Base-by-base conservation (phyloP, 2,329 filamentous ascomycete genomes). In the Xylariomycetidae sp. region DNA sequence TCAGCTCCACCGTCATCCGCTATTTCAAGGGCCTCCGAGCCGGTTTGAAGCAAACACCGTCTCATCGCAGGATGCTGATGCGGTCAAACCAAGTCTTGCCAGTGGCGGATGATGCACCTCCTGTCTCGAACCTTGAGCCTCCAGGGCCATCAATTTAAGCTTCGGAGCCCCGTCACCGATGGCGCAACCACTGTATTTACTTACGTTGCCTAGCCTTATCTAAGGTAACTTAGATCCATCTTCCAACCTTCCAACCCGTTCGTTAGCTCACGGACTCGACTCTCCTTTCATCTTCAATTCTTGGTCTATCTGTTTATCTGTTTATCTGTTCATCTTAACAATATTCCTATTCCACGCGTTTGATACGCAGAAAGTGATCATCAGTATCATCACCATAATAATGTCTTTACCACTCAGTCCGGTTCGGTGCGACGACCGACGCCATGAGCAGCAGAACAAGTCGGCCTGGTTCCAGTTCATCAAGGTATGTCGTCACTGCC, bases 381-480 rank as follows among this genome's bases (percentile, higher is more conserved):
- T 23, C n/a, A n/a, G 20, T 23, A 7, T 25, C n/a, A 13, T 18
- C 14, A 17, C 12, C 10, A 16, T 6, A 32, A 10, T 15, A 36
- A 47, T 47, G 44, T 43, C 44, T 30, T 32, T 47, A 28, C 24
- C 34, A 17, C 22, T 43, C 12, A 14, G 35, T 5, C 35, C 39
- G 13, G 19, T 38, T 7, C 38, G 30, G 31, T 50, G 42, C 37
- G 49, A 49, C 25, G 46, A 52, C 12, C 8, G 20, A 12, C 45
- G 24, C 33, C 42, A 42, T 13, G 46, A 52, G 18, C 43, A 50
- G 16, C 44, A 47, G 19, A 36, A 47, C 23, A 52, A 48, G 20
- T 52, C 48, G n/a, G 48, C 48, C 13, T 52, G 49, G 49, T 42
- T 52, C 24, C 49, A 52, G 32, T 52, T 52, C 32, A 46, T 52